Conservation (phyloP, 306 rosid species). For the Trichosanthes truncata region DNA sequence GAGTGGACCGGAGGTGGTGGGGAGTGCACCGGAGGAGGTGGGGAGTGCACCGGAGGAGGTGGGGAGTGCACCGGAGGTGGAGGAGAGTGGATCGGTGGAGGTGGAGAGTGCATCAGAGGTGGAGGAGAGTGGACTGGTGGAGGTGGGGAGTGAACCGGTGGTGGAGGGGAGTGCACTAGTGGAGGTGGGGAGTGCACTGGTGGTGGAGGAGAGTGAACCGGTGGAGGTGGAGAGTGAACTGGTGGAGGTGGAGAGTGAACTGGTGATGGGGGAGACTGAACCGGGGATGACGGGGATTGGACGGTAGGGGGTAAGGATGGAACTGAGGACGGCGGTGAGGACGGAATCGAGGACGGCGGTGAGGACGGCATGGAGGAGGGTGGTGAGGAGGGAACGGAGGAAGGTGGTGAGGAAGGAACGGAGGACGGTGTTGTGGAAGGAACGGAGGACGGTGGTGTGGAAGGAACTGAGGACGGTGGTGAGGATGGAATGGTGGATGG, state of each 20-base stretch:
- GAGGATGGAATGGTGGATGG: not conserved
- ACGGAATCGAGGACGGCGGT: not conserved
- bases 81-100: not conserved
- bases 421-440: no score
- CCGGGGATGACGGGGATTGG: not conserved
- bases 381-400: no score
- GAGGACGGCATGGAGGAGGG: no score
- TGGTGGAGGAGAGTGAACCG: not conserved
- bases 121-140: not conserved
- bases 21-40: not conserved
- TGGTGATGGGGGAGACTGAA: not conserved
- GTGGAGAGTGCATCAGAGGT: not conserved
- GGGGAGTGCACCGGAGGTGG: not conserved
- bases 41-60: not conserved
- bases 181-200: not conserved
- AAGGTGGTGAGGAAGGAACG: no score
- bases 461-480: not conserved
- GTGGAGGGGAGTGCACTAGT: not conserved
- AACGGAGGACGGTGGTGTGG: not conserved
- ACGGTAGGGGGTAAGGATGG: not conserved
- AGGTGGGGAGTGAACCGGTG: not conserved
- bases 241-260: not conserved
- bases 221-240: not conserved
- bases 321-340: not conserved
- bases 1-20: not conserved